These are phyloP conservation scores for Beauveria sp. DNA, from an alignment of 2,329 filamentous ascomycete species.

Conservation along the genomic window DNA sequence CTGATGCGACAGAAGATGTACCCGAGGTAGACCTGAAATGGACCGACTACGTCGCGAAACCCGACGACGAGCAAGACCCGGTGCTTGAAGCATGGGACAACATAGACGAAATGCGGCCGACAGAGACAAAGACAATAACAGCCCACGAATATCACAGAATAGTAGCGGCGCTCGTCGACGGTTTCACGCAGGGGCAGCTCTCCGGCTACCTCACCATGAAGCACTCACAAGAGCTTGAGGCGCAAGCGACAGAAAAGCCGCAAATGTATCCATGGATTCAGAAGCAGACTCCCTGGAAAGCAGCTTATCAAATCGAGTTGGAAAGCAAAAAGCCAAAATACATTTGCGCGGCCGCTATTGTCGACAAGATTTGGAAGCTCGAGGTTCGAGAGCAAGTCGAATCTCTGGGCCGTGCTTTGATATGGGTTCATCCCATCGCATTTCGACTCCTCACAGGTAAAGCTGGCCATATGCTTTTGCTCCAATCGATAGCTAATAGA, in stretches of 20 bases:
- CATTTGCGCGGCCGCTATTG: neutral
- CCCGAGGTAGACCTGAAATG: constrained; percentile 21
- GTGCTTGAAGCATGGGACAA: constrained; percentile 33
- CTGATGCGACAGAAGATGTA: constrained; percentile 8
- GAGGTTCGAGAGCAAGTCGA: constrained; percentile 7
- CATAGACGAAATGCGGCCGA: constrained; percentile 42
- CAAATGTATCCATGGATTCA: constrained; percentile 2
- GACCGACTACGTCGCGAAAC: constrained; percentile 19
- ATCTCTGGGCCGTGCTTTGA: neutral
- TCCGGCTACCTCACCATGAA: constrained; percentile 29
- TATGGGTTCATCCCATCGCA: constrained; percentile 3
- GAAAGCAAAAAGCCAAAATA: constrained; percentile 3
- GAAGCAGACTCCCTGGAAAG: constrained; percentile 1
- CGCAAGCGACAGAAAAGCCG: neutral
- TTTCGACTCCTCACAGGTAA: constrained; percentile 6
- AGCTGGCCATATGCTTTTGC: too few relatives aligned
- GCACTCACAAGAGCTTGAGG: neutral
- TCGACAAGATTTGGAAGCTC: constrained; percentile 9
- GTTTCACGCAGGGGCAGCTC: constrained; percentile 42
- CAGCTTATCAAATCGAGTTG: constrained; percentile 1
- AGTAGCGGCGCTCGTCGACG: constrained; percentile 27
- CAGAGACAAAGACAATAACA: constrained; percentile 28
- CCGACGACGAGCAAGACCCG: constrained; percentile 12
- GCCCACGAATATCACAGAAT: constrained; percentile 35
- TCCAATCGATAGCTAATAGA: neutral